A percentile compares a stretch with the other conserved stretches of the same genome.
Evolutionary conservation across 139 green algal genomes (phyloP).

Genomic region (Spirogloea muscicola): DNA sequence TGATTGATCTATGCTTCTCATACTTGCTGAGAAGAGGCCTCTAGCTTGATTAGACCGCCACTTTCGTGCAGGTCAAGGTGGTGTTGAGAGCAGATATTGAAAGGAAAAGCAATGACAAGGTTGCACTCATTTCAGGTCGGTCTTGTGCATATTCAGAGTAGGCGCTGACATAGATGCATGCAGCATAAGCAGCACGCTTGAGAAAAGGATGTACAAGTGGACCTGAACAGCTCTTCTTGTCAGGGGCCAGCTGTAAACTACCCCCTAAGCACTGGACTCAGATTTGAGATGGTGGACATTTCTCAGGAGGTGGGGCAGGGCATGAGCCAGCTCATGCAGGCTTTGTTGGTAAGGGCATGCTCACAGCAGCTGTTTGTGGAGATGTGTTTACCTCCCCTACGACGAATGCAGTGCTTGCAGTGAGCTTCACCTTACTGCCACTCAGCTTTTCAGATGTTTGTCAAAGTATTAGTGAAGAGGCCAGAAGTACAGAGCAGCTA

Average conservation of each 20-base stretch:
- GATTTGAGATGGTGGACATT: not conserved
- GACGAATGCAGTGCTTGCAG: constrained; percentile 70
- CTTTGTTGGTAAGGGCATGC: constrained; percentile 79
- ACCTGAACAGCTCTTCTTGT: not conserved
- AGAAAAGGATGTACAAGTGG: constrained; percentile 1
- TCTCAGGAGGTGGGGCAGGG: constrained; percentile 66
- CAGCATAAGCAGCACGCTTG: not conserved
- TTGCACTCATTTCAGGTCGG: constrained; percentile 57
- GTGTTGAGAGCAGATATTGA: constrained; percentile 22
- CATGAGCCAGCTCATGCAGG: constrained; percentile 81
- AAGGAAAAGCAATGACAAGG: constrained; percentile 21
- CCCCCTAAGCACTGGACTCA: not conserved
- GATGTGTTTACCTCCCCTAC: constrained; percentile 80
- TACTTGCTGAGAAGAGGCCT: no score
- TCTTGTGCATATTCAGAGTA: not conserved
- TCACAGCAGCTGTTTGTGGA: constrained; percentile 81
- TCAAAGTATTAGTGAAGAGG: not conserved
- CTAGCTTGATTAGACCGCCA: no score
- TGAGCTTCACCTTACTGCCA: no score
- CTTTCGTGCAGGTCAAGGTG: constrained; percentile 38
- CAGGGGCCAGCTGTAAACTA: not conserved
- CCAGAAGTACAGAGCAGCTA: not conserved
- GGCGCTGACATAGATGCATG: not conserved
- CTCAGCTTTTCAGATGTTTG: not conserved
- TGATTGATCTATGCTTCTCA: no score